phyloP scores from a whole-genome alignment of 2,329 filamentous ascomycete species.

The Geosmithia putterillii region DNA sequence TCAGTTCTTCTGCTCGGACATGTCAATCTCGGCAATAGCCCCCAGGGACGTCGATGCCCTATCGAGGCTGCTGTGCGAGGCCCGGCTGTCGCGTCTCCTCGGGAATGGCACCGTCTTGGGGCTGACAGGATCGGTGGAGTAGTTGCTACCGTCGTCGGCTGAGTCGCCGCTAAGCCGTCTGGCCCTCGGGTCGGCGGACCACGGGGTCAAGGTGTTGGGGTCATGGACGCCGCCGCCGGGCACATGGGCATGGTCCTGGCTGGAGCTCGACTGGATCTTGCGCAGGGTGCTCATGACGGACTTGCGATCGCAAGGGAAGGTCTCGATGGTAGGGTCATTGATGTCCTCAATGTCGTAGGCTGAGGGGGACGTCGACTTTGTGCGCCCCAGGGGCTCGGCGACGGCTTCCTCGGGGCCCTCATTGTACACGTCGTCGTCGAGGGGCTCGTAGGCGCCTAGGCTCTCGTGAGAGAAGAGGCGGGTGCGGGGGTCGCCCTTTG shows the following conservation, averaged over 20 bases:
- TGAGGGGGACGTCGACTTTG: not conserved
- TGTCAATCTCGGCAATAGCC: conserved; percentile 34
- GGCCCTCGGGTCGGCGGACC: not conserved
- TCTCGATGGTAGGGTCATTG: conserved; percentile 34
- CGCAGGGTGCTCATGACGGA: conserved; percentile 32
- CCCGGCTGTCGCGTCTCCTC: conserved; percentile 17
- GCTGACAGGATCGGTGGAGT: conserved; percentile 21
- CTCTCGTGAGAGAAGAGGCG: conserved; percentile 36
- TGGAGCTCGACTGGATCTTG: conserved; percentile 30
- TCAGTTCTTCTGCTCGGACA: conserved; percentile 20
- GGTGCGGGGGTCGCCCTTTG: conserved; percentile 12
- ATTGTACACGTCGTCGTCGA: conserved; percentile 16
- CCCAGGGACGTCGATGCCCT: conserved; percentile 27
- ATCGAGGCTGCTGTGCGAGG: conserved; percentile 19
- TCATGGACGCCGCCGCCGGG: conserved; percentile 10
- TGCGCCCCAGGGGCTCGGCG: not conserved
- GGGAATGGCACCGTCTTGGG: conserved; percentile 17
- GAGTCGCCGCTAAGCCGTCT: conserved; percentile 23
- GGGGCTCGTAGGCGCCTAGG: conserved; percentile 24
- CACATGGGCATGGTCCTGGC: conserved; percentile 23
- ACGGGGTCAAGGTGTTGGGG: conserved; percentile 11
- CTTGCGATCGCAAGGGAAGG: conserved; percentile 30
- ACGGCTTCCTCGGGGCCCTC: conserved; percentile 4
- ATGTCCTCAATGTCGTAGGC: conserved; percentile 15
- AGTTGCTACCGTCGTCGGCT: conserved; percentile 16